These are phyloP conservation scores for Fusarium hostae DNA, from an alignment of 2,329 filamentous ascomycete genomes.

Conservation along the genomic window DNA sequence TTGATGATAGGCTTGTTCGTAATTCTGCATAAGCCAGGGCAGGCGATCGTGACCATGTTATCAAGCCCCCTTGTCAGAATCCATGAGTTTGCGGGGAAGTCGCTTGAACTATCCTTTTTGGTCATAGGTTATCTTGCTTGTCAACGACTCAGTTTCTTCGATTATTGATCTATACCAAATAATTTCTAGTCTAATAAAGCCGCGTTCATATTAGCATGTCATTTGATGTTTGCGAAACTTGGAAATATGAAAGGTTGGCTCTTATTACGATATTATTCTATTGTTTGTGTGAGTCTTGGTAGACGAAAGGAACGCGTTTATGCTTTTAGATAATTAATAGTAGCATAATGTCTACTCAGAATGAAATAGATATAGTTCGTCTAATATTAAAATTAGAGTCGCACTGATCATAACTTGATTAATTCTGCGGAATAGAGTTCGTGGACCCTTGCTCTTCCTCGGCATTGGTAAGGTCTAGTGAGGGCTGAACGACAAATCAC, in stretches of 20 bases:
- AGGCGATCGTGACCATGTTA: neutral
- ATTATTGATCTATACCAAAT: too few relatives aligned
- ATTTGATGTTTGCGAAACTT: neutral
- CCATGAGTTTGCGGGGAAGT: neutral
- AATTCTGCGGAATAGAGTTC: neutral
- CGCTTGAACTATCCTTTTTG: conserved; percentile 1
- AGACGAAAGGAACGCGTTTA: too few relatives aligned
- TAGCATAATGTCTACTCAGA: too few relatives aligned
- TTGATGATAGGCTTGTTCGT: neutral
- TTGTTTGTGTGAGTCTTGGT: too few relatives aligned
- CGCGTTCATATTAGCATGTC: neutral
- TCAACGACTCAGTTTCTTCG: too few relatives aligned
- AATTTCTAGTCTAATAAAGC: neutral
- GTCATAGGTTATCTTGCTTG: neutral
- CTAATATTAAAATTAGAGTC: neutral
- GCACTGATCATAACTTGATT: neutral
- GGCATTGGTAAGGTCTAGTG: neutral
- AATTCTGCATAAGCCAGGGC: neutral
- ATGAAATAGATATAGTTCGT: too few relatives aligned
- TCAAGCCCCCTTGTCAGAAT: neutral
- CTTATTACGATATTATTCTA: too few relatives aligned
- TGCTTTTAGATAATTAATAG: too few relatives aligned
- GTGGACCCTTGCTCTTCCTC: neutral
- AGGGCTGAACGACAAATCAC: neutral
- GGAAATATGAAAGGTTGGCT: neutral